A percentile compares a stretch with the other conserved stretches of the same genome.
These are phyloP conservation scores for Hanseniaspora sp. DNA, from an alignment of 1,139 yeast species.

Conservation along the genomic window DNA sequence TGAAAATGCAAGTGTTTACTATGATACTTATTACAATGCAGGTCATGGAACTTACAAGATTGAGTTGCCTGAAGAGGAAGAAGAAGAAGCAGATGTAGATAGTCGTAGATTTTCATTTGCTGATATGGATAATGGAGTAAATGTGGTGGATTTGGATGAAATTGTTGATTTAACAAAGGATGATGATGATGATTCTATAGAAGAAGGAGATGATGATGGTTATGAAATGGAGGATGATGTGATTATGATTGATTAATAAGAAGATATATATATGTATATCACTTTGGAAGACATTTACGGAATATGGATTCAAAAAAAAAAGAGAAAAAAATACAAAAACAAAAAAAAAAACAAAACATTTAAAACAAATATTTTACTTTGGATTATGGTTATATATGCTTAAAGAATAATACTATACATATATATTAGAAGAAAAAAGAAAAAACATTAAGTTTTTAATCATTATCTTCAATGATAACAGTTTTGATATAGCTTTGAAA, in stretches of 20 bases:
- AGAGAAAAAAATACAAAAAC: background rate
- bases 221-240: background rate
- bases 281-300: background rate
- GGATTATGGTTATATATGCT: too few relatives aligned
- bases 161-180: background rate
- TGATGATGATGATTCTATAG: background rate
- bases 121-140: background rate
- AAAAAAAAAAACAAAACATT: too few relatives aligned
- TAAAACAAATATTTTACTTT: too few relatives aligned
- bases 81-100: background rate
- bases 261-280: too few relatives aligned
- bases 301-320: background rate
- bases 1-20: background rate
- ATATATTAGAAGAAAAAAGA: too few relatives aligned
- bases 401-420: too few relatives aligned
- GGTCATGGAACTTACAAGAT: conserved; percentile 1
- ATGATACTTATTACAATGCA: background rate
- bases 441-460: too few relatives aligned
- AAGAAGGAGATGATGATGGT: background rate
- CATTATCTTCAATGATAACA: background rate
- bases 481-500: too few relatives aligned
- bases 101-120: background rate
- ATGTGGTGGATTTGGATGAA: background rate
- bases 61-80: conserved; percentile 5
- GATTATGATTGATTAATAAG: background rate